phyloP scores from a whole-genome alignment of 176 grass and related monocot genomes.

The Oryza officinalis region DNA sequence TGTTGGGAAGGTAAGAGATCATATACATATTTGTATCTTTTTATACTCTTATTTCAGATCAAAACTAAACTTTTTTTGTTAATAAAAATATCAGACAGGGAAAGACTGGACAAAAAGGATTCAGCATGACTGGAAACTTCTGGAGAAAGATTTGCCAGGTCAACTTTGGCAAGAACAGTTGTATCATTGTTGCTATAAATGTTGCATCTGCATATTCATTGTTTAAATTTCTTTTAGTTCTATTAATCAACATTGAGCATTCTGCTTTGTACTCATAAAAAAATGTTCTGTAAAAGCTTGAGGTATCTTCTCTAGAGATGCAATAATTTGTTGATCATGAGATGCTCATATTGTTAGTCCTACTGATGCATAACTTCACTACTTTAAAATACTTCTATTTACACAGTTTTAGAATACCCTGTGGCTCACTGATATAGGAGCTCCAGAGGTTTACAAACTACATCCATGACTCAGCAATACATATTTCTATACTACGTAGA shows the following conservation, averaged over 20 bases:
- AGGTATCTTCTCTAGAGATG: background rate
- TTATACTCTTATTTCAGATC: background rate
- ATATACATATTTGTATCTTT: background rate
- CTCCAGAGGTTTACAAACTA: background rate
- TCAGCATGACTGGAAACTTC: constrained; percentile 82
- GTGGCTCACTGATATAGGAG: background rate
- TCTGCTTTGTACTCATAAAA: background rate
- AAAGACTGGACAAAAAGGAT: constrained; percentile 84
- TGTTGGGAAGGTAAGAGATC: constrained; percentile 52
- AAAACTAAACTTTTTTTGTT: constrained; percentile 10
- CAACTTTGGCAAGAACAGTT: constrained; percentile 13
- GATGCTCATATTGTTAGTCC: constrained; percentile 5
- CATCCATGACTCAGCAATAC: background rate
- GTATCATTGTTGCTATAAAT: background rate
- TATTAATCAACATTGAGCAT: background rate
- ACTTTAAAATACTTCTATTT: background rate
- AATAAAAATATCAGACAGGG: constrained; percentile 42
- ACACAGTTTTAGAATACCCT: background rate
- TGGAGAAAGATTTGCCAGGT: constrained; percentile 93
- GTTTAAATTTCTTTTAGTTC: background rate
- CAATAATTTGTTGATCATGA: background rate
- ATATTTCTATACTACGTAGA: background rate
- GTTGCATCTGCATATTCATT: background rate
- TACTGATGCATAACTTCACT: background rate
- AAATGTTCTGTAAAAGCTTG: background rate